Conservation (phyloP, 2,329 filamentous ascomycete genomes). For the Rhinocladiella mackenziei region DNA sequence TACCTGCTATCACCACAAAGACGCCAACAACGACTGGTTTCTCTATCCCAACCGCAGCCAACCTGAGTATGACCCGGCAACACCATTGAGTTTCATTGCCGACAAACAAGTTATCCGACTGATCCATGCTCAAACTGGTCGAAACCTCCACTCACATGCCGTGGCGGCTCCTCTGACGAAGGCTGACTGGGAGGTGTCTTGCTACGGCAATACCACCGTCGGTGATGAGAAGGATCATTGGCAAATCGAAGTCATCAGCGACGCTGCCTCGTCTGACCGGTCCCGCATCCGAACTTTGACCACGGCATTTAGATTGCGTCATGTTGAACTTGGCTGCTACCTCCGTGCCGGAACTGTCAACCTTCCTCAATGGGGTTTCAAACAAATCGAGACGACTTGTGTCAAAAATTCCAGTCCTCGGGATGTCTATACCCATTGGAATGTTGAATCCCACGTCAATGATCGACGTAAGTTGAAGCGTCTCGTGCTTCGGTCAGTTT, state of each 20-base stretch:
- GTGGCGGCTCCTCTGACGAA: conserved; percentile 87
- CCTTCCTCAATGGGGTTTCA: conserved; percentile 98
- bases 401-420: conserved; percentile 86
- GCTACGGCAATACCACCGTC: conserved; percentile 90
- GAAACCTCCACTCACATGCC: conserved; percentile 92
- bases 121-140: conserved; percentile 90
- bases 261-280: conserved; percentile 80
- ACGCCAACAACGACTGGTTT: conserved; percentile 99
- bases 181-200: conserved; percentile 86
- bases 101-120: conserved; percentile 77
- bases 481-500: background rate
- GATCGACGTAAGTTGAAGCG: conserved; percentile 69
- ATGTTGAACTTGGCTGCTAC: conserved; percentile 81
- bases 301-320: conserved; percentile 83
- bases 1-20: conserved; percentile 99
- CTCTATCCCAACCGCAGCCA: conserved; percentile 89
- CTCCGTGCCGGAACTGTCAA: conserved; percentile 93
- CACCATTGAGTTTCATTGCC: conserved; percentile 68
- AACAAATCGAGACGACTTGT: conserved; percentile 97
- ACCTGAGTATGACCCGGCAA: conserved; percentile 66
- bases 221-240: conserved; percentile 98
- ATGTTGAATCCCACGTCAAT: conserved; percentile 91
- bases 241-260: conserved; percentile 84
- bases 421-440: conserved; percentile 98
- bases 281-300: conserved; percentile 86